These are phyloP conservation scores for Fusarium austroafricanum DNA, from an alignment of 2,329 filamentous ascomycete genomes.

Conservation along the genomic window DNA sequence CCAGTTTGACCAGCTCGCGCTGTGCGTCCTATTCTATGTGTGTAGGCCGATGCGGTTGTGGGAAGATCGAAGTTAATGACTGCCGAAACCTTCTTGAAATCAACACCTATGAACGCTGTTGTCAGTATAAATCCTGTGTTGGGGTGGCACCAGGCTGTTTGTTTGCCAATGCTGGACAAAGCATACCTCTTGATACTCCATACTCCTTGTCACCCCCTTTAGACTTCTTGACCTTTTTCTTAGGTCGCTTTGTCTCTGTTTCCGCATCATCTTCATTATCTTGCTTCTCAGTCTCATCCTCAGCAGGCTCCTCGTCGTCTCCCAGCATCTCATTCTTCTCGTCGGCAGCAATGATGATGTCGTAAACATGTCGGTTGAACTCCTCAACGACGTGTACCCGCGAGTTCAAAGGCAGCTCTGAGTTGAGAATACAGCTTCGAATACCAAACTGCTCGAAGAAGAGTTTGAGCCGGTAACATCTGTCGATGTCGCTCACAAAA, in stretches of 20 bases:
- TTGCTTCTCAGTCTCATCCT: constrained; percentile 37
- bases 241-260: constrained; percentile 47
- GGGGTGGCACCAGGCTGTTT: not conserved
- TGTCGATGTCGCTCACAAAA: constrained; percentile 84
- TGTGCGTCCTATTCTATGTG: constrained; percentile 95
- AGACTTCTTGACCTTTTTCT: constrained; percentile 59
- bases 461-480: constrained; percentile 90
- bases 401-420: constrained; percentile 92
- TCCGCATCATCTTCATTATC: constrained; percentile 42
- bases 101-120: constrained; percentile 65
- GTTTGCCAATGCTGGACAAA: not conserved
- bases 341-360: constrained; percentile 97
- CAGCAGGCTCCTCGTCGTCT: constrained; percentile 63
- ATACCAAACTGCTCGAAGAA: constrained; percentile 98
- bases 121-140: constrained; percentile 25
- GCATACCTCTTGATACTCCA: constrained; percentile 83
- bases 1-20: constrained; percentile 90
- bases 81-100: constrained; percentile 94
- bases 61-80: constrained; percentile 98
- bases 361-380: constrained; percentile 96
- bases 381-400: constrained; percentile 95
- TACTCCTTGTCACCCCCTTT: constrained; percentile 85
- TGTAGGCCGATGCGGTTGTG: constrained; percentile 88
- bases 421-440: constrained; percentile 92
- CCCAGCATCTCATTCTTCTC: constrained; percentile 89